Base-by-base conservation (phyloP, 148 eudicot species). In the Dianthus caryophyllus region DNA sequence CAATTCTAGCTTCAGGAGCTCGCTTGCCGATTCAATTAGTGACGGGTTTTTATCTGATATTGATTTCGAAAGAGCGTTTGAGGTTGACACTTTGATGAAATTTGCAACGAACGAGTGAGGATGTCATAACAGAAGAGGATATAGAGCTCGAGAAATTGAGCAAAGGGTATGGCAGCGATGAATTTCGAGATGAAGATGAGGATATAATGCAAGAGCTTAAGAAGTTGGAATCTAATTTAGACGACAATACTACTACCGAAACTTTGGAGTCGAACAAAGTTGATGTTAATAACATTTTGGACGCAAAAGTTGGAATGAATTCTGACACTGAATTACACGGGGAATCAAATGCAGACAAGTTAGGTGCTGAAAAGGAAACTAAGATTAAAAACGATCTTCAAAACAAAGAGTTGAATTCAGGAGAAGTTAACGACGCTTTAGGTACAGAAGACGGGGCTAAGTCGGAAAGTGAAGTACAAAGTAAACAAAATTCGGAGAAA, bases 11-110 rank as follows among this genome's bases (percentile, higher is more conserved):
- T 33, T 83, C 25, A 74, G 81, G 62, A 84, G 81, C 61, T 70
- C 79, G 16, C 58, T 84, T 12, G 60, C 74, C 1, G 82, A 89
- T 72, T 82, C 87, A 1, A 66, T 70, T 21, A 81, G 76, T 58
- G 91, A 86, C 49, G 91, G 81, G 15, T 76, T 84, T 44, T 68
- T 85, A 46, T 87, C 91, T 0, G 96, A 84, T 65, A 44, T 49
- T 25, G 86, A 83, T 74, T 88, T 88, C 29, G 80, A 73, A 29
- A 75, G 68, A 57, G 81, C 73, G 20, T 81, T 75, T 43, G 85
- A 74, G 43, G 24, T 73, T 29, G 77, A 81, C 38, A 66, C 16
- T 48, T 55, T n/a, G 39, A 60, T 33, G 47, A 75, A 77, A 13
- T 59, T 39, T 27, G n/a, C 70, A 77, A 43, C 56, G 48, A 36